phyloP scores from a whole-genome alignment of 805 yeast species.

The Jamesozyma jinghongensis region DNA sequence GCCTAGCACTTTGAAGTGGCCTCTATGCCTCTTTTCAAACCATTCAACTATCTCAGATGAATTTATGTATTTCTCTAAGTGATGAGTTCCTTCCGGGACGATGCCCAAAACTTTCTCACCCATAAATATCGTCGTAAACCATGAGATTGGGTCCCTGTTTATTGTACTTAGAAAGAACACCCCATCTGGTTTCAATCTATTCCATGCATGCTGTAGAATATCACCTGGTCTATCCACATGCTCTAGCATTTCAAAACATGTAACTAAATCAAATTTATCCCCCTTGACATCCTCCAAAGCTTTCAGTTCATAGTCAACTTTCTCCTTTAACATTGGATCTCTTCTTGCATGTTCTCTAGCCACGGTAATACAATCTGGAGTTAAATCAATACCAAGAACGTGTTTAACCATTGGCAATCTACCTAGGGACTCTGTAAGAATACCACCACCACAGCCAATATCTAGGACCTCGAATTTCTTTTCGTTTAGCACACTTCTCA shows the following conservation, averaged over 20 bases:
- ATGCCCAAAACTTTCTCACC: constrained; percentile 73
- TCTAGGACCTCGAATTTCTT: constrained; percentile 54
- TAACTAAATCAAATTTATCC: constrained; percentile 55
- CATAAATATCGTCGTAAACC: constrained; percentile 86
- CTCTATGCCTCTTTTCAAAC: constrained; percentile 38
- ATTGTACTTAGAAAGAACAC: constrained; percentile 83
- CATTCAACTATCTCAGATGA: constrained; percentile 61
- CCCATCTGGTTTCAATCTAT: constrained; percentile 60
- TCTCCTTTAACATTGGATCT: constrained; percentile 55
- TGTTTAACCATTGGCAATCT: constrained; percentile 51
- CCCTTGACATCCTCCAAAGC: constrained; percentile 50
- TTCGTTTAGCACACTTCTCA: constrained; percentile 21
- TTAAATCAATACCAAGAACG: constrained; percentile 80
- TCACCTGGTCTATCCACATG: constrained; percentile 82
- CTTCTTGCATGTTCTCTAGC: constrained; percentile 58
- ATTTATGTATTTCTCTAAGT: constrained; percentile 76
- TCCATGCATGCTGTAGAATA: constrained; percentile 59
- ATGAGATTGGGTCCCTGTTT: constrained; percentile 76
- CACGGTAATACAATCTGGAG: constrained; percentile 70
- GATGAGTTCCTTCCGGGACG: constrained; percentile 92
- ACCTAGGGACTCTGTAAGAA: constrained; percentile 78
- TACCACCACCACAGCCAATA: constrained; percentile 99
- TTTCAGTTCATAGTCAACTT: constrained; percentile 49
- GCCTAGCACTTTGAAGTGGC: constrained; percentile 48
- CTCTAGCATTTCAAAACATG: constrained; percentile 91